Evolutionary conservation across 2,329 filamentous ascomycete genomes (phyloP), one percentile per base, ranked within the genome.

Genomic region (Nemania abortiva): DNA sequence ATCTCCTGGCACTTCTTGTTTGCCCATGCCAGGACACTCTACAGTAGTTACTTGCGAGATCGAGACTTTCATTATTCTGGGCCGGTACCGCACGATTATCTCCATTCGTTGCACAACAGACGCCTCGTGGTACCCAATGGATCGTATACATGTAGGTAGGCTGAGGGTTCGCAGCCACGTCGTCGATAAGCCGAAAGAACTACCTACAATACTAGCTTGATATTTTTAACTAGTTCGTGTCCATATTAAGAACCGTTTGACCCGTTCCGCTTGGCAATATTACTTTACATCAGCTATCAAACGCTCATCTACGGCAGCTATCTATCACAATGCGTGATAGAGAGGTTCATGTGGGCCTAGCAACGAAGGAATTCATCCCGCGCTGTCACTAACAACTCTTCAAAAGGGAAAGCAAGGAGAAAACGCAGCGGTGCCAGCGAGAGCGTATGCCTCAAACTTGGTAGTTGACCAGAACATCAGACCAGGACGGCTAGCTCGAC

Each of bases 231-330:
- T 42, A 42, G 9, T 3, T 42, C 13, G 37, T n/a, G 24, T 37
- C 52, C 53, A 27, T 39, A 39, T 63, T 18, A 57, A 57, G 29
- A 34, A 52, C 54, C 29, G 39, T 49, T 64, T 20, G 45, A 20
- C 31, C 24, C 34, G 42, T 58, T 31, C 22, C 18, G 11, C 62
- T 65, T 58, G 24, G 62, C 62, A 58, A 58, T n/a, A 58, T 64
- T 64, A 52, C 10, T n/a, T 58, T 58, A 52, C 7, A 29, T 15
- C 9, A 50, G 15, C 13, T 37, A 50, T 20, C 13, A 34, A 39
- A 52, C 47, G 15, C 56, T 49, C 31, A 18, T 60, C n/a, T 5
- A 11, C 1, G 20, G 4, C n/a, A 15, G 37, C 6, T 42, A 42
- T 15, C 37, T 15, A 42, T 42, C 11, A 15, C 37, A 10, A 10